Percentiles rank a stretch among this genome's conserved stretches.
These are phyloP conservation scores for Sporothrix brunneoviolacea DNA, from an alignment of 2,329 filamentous ascomycete species.

Conservation along the genomic window DNA sequence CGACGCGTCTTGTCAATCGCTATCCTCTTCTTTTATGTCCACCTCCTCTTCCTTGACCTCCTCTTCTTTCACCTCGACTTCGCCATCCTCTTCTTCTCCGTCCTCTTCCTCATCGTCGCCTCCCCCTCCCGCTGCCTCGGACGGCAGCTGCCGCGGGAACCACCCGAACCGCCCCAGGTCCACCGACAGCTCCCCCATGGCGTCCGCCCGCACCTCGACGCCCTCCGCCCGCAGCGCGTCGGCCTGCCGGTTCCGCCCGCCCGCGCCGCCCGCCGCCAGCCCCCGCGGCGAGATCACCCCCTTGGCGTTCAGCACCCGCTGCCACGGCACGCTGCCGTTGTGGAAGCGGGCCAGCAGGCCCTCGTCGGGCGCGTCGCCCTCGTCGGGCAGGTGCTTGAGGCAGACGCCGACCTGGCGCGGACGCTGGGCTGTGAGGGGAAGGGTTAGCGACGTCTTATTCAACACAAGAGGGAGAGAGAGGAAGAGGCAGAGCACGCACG, in stretches of 20 bases:
- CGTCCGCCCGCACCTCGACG: constrained; percentile 41
- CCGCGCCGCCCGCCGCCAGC: constrained; percentile 2
- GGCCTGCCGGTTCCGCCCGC: constrained; percentile 38
- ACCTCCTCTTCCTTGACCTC: constrained; percentile 8
- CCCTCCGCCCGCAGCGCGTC: constrained; percentile 44
- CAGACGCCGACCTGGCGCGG: constrained; percentile 84
- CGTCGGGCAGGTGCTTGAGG: constrained; percentile 66
- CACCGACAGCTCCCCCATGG: constrained; percentile 46
- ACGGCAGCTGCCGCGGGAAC: constrained; percentile 47
- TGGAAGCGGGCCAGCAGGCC: constrained; percentile 55
- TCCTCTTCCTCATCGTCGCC: constrained; percentile 21
- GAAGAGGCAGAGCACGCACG: constrained; percentile 45
- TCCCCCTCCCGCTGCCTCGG: constrained; percentile 26
- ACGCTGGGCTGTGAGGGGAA: constrained; percentile 49
- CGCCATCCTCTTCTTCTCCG: constrained; percentile 20
- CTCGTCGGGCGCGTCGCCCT: constrained; percentile 31
- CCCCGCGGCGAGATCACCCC: constrained; percentile 73
- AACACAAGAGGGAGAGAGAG: no score
- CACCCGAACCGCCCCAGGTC: constrained; percentile 48
- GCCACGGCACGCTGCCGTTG: constrained; percentile 80
- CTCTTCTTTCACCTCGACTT: constrained; percentile 9
- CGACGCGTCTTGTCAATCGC: no score
- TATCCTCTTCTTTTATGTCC: constrained; percentile 1
- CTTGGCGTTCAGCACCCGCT: constrained; percentile 83
- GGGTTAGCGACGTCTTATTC: neutral